phyloP scores from a whole-genome alignment of 495 filamentous ascomycete species.

The Cetradonia linearis region DNA sequence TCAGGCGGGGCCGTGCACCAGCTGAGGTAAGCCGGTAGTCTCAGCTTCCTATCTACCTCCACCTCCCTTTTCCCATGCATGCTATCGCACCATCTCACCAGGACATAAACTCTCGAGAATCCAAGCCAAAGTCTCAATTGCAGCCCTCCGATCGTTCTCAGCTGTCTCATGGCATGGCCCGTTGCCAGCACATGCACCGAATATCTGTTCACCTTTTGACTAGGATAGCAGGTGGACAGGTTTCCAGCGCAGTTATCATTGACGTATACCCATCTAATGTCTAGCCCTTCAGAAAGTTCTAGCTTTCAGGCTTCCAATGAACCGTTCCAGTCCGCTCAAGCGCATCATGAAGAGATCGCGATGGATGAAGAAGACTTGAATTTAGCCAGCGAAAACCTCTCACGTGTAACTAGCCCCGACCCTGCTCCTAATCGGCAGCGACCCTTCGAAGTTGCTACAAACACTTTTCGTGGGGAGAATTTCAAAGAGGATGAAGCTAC shows the following conservation, averaged over 20 bases:
- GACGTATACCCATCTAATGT: background rate
- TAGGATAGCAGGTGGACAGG: background rate
- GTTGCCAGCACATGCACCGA: background rate
- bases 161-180: background rate
- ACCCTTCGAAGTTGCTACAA: background rate
- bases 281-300: background rate
- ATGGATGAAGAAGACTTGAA: background rate
- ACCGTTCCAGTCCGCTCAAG: slow-evolving; percentile 5
- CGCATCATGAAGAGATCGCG: background rate
- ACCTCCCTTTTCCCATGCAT: no score
- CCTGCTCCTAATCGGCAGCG: background rate
- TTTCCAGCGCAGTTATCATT: background rate
- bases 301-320: background rate
- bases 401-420: background rate
- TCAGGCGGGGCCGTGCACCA: no score
- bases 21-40: no score
- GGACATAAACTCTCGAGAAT: no score
- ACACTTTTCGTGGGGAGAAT: background rate
- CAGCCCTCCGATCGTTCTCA: background rate
- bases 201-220: no score
- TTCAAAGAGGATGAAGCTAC: background rate
- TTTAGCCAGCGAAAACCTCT: background rate
- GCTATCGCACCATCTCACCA: no score
- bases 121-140: no score
- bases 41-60: no score